phyloP scores from a whole-genome alignment of 1,284 basidiomycete species.

The Coniferiporia sulphurascens region DNA sequence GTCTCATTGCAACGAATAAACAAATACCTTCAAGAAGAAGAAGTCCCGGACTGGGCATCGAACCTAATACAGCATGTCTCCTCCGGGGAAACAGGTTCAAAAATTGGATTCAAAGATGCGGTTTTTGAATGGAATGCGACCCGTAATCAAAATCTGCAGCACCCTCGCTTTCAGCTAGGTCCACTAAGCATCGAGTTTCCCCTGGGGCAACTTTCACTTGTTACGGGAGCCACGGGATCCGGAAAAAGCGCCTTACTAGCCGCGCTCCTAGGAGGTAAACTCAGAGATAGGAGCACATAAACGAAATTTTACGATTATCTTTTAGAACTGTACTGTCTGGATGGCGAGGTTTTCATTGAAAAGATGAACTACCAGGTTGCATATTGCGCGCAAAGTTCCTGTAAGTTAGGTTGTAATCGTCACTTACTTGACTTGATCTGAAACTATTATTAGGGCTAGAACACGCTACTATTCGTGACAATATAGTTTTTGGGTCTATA shows the following conservation, averaged over 20 bases:
- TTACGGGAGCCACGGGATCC: conserved; percentile 73
- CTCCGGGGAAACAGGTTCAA: conserved; percentile 18
- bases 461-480: conserved; percentile 75
- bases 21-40: conserved; percentile 53
- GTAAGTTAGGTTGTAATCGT: conserved; percentile 34
- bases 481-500: conserved; percentile 73
- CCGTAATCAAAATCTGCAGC: conserved; percentile 27
- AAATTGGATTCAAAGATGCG: conserved; percentile 51
- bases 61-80: conserved; percentile 35
- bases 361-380: conserved; percentile 61
- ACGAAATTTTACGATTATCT: conserved; percentile 7
- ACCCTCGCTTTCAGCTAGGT: conserved; percentile 45
- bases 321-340: conserved; percentile 63
- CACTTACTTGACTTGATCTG: conserved; percentile 1
- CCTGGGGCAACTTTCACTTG: conserved; percentile 52
- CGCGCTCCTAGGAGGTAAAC: conserved; percentile 60
- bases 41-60: conserved; percentile 65
- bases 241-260: conserved; percentile 72
- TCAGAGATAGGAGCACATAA: conserved; percentile 22
- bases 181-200: conserved; percentile 59
- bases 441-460: conserved; percentile 46
- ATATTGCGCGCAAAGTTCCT: conserved; percentile 65
- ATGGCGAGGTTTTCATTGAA: conserved; percentile 56
- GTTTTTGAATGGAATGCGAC: conserved; percentile 52
- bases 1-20: conserved; percentile 70